Percentiles rank a stretch among this genome's conserved stretches.
Conservation (phyloP, 2,329 filamentous ascomycete species). For the Penicillium concentricum region DNA sequence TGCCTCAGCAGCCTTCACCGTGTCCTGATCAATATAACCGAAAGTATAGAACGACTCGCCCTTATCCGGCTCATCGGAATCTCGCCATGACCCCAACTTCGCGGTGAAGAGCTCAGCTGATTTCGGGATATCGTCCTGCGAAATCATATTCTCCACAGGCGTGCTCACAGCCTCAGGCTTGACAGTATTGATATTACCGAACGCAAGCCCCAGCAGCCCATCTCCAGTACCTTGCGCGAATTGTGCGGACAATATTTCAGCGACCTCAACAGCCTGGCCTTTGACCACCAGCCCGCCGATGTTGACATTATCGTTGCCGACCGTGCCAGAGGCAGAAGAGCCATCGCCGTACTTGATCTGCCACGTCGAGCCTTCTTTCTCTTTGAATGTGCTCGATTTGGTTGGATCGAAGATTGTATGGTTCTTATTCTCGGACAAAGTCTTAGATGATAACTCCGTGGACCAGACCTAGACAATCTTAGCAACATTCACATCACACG, state of each 20-base stretch:
- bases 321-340: conserved; percentile 64
- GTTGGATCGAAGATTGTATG: conserved; percentile 60
- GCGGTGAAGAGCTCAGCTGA: conserved; percentile 62
- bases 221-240: conserved; percentile 60
- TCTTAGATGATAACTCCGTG: conserved; percentile 46
- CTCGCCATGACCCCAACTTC: conserved; percentile 59
- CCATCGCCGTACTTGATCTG: conserved; percentile 67
- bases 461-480: conserved; percentile 52
- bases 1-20: conserved; percentile 54
- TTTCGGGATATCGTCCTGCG: conserved; percentile 54
- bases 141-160: conserved; percentile 69
- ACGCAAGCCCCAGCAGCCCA: conserved; percentile 67
- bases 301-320: conserved; percentile 62
- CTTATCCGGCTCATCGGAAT: conserved; percentile 44
- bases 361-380: conserved; percentile 54
- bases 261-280: conserved; percentile 64
- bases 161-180: conserved; percentile 56
- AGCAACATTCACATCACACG: conserved; percentile 3
- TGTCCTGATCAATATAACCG: conserved; percentile 66
- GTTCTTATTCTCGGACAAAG: conserved; percentile 32
- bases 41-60: conserved; percentile 68
- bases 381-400: conserved; percentile 62
- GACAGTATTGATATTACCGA: conserved; percentile 63
- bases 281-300: conserved; percentile 63
- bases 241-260: conserved; percentile 57